phyloP scores from a whole-genome alignment of 2,329 filamentous ascomycete genomes.

The Chrysoporthe austroafricana region DNA sequence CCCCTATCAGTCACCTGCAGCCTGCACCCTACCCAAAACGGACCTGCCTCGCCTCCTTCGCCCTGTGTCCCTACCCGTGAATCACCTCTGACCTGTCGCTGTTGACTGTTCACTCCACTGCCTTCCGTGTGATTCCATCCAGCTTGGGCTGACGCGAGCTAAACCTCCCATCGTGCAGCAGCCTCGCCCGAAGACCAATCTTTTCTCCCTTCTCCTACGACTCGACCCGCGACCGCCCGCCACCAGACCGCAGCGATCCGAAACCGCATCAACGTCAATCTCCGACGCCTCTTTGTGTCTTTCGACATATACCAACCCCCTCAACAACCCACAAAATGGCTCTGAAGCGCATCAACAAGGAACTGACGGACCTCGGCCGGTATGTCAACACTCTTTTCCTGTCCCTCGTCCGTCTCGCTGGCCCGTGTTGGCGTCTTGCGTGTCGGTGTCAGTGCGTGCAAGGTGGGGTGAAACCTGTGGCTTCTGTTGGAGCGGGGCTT shows the following conservation, averaged over 20 bases:
- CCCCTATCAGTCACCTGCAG: conserved; percentile 7
- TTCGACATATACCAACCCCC: conserved; percentile 30
- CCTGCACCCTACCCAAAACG: conserved; percentile 6
- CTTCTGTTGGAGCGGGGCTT: conserved; percentile 24
- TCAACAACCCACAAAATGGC: conserved; percentile 63
- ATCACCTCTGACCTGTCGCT: conserved; percentile 1
- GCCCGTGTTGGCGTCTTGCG: conserved; percentile 30
- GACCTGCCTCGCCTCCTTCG: conserved; percentile 8
- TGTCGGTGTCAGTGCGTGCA: conserved; percentile 34
- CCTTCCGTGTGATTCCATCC: conserved; percentile 9
- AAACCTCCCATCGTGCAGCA: not conserved
- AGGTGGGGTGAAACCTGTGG: conserved; percentile 24
- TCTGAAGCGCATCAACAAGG: conserved; percentile 94
- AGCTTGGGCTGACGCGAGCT: conserved; percentile 1
- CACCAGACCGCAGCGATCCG: not conserved
- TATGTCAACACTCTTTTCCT: conserved; percentile 51
- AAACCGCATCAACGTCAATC: conserved; percentile 24
- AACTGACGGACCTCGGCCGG: conserved; percentile 88
- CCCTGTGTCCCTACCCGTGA: not conserved
- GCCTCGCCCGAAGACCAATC: not conserved
- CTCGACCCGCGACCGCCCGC: not conserved
- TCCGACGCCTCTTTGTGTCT: conserved; percentile 19
- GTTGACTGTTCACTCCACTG: conserved; percentile 6
- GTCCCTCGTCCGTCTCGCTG: conserved; percentile 26
- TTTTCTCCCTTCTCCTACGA: conserved; percentile 10